Evolutionary conservation across 1,139 yeast genomes (phyloP).

Genomic region (Pichia sp.): DNA sequence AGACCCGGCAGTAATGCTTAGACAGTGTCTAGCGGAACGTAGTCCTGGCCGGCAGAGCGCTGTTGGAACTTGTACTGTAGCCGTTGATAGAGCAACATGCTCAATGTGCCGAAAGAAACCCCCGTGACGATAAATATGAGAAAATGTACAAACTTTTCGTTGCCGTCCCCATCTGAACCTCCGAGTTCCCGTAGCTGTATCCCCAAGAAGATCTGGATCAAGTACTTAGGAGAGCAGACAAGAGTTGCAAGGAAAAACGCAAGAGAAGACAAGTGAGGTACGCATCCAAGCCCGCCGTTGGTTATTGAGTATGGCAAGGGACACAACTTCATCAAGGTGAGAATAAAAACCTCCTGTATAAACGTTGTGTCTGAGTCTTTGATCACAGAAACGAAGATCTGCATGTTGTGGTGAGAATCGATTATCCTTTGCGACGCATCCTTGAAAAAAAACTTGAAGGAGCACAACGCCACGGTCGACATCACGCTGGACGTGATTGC

Average conservation of each 20-base stretch:
- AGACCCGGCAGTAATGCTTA: neutral
- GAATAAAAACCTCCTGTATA: slow-evolving; percentile 50
- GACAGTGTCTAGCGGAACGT: neutral
- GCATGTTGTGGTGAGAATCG: slow-evolving; percentile 57
- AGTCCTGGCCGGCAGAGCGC: neutral
- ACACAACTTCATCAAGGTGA: slow-evolving; percentile 73
- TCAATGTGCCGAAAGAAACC: slow-evolving; percentile 54
- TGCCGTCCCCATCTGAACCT: slow-evolving; percentile 41
- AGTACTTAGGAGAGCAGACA: slow-evolving; percentile 74
- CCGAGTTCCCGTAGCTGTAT: slow-evolving; percentile 70
- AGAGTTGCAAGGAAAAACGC: slow-evolving; percentile 70
- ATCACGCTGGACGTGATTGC: slow-evolving; percentile 70
- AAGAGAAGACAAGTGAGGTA: slow-evolving; percentile 62
- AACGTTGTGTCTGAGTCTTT: slow-evolving; percentile 51
- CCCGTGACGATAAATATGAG: slow-evolving; percentile 59
- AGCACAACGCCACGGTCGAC: slow-evolving; percentile 64
- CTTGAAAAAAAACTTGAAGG: slow-evolving; percentile 58
- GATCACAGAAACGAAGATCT: slow-evolving; percentile 72
- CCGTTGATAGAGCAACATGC: slow-evolving; percentile 65
- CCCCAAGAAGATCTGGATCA: slow-evolving; percentile 78
- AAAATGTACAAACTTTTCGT: slow-evolving; percentile 51
- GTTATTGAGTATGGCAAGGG: slow-evolving; percentile 92
- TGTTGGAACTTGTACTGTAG: slow-evolving; percentile 36
- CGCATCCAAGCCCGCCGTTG: slow-evolving; percentile 86
- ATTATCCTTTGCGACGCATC: slow-evolving; percentile 49